Conservation (phyloP, 1,284 basidiomycete species). For the Boletellus dicymbophilus region DNA sequence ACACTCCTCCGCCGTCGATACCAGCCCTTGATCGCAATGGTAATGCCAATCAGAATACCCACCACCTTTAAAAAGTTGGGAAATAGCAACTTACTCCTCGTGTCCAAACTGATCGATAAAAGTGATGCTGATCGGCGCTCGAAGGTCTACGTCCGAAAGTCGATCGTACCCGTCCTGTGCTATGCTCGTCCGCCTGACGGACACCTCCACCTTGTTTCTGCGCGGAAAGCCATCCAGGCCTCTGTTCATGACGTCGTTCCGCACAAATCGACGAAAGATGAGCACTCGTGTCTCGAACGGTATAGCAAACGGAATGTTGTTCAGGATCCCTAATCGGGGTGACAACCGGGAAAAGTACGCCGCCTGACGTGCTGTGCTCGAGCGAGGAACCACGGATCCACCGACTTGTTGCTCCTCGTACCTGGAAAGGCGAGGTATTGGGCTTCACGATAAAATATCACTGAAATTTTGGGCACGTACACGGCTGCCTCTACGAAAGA, state of each 20-base stretch:
- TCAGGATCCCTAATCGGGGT: conserved; percentile 88
- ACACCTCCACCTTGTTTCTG: conserved; percentile 47
- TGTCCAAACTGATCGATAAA: conserved; percentile 92
- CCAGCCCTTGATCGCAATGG: conserved; percentile 60
- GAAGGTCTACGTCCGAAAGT: conserved; percentile 78
- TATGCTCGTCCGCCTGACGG: conserved; percentile 74
- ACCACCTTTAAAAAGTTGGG: not conserved
- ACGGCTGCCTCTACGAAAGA: conserved; percentile 91
- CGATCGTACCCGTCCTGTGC: conserved; percentile 89
- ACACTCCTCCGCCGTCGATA: conserved; percentile 96
- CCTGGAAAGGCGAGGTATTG: too few species aligned
- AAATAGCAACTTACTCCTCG: conserved; percentile 61
- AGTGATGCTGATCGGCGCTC: conserved; percentile 80
- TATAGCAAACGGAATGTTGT: conserved; percentile 96
- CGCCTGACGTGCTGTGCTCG: conserved; percentile 68
- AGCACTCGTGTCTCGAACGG: conserved; percentile 91
- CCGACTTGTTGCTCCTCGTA: conserved; percentile 59
- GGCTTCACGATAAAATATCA: not conserved
- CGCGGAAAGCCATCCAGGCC: conserved; percentile 17
- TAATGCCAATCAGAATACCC: conserved; percentile 5
- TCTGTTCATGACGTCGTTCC: conserved; percentile 49
- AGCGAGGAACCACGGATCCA: conserved; percentile 33
- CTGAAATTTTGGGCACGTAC: conserved; percentile 36
- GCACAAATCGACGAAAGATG: conserved; percentile 86
- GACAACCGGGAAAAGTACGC: conserved; percentile 68